A percentile compares a stretch with the other conserved stretches of the same genome.
phyloP scores from a whole-genome alignment of 1,284 basidiomycete species.

The Flammula alnicola region DNA sequence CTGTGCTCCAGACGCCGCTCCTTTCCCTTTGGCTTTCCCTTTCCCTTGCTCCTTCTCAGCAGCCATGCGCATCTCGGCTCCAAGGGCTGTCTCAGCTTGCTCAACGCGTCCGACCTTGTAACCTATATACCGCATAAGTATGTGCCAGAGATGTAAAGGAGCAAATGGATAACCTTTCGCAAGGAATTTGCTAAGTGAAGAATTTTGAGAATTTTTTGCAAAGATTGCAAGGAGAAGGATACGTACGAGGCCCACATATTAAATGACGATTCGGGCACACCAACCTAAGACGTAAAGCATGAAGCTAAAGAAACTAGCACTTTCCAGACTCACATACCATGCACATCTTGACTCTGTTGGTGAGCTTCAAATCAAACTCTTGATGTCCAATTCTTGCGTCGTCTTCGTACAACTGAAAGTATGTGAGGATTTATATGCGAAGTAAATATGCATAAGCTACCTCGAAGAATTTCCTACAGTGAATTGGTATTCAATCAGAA shows the following conservation, averaged over 20 bases:
- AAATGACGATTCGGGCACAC: conserved; percentile 94
- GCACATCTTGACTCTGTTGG: conserved; percentile 95
- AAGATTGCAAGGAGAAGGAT: background rate
- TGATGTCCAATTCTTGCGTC: conserved; percentile 91
- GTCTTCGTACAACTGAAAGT: conserved; percentile 86
- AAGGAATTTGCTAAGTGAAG: conserved; percentile 67
- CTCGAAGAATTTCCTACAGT: conserved; percentile 68
- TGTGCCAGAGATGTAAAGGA: background rate
- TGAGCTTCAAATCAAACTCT: conserved; percentile 92
- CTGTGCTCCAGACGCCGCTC: conserved; percentile 59
- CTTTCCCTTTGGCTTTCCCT: conserved; percentile 60
- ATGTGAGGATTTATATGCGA: conserved; percentile 1
- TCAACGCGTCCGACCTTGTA: conserved; percentile 98
- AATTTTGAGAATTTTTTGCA: conserved; percentile 4
- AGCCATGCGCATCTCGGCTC: conserved; percentile 81
- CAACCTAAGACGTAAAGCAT: conserved; percentile 60
- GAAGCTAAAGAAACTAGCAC: background rate
- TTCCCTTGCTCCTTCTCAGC: conserved; percentile 71
- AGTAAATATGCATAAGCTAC: conserved; percentile 33
- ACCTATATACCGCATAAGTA: conserved; percentile 54
- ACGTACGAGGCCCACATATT: conserved; percentile 90
- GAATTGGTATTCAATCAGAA: conserved; percentile 5
- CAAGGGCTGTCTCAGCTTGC: conserved; percentile 92
- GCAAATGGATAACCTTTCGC: conserved; percentile 60
- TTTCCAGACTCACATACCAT: conserved; percentile 73